Evolutionary conservation across 306 rosid species (phyloP).

Genomic region (Quercus suber): DNA sequence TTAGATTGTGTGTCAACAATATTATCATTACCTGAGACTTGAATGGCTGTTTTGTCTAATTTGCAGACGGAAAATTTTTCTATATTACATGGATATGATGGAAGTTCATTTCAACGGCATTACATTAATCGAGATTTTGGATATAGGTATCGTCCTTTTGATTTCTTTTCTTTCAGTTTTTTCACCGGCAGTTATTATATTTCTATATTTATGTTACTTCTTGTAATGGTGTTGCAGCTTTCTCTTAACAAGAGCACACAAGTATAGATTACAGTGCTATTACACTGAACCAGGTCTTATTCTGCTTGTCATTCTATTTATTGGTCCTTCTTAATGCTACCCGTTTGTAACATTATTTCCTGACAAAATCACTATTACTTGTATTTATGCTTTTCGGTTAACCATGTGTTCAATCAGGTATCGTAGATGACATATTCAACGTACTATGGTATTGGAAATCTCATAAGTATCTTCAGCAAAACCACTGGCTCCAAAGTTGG

Average conservation of each 20-base stretch:
- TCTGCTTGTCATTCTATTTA: constrained; percentile 13
- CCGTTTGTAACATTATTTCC: background rate
- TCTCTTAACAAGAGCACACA: constrained; percentile 63
- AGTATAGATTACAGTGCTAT: constrained; percentile 82
- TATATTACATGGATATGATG: constrained; percentile 67
- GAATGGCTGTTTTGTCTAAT: constrained; percentile 17
- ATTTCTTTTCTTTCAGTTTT: constrained; percentile 5
- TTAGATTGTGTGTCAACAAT: background rate
- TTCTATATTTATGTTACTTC: constrained; percentile 14
- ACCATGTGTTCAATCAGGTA: constrained; percentile 45
- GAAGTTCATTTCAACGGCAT: constrained; percentile 53
- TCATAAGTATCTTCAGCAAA: constrained; percentile 57
- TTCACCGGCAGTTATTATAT: background rate
- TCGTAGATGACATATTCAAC: constrained; percentile 57
- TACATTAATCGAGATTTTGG: constrained; percentile 47
- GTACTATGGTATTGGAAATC: constrained; percentile 62
- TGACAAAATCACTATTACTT: constrained; percentile 5
- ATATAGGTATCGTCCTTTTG: constrained; percentile 41
- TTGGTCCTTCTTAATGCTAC: constrained; percentile 14
- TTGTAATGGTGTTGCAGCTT: constrained; percentile 49
- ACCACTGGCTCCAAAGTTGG: constrained; percentile 74
- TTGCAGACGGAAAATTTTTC: constrained; percentile 61
- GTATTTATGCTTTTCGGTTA: background rate
- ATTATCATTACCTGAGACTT: background rate
- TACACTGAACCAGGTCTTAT: constrained; percentile 78